phyloP scores from a whole-genome alignment of 345 rosid genomes.

The Aquilaria sinensis region DNA sequence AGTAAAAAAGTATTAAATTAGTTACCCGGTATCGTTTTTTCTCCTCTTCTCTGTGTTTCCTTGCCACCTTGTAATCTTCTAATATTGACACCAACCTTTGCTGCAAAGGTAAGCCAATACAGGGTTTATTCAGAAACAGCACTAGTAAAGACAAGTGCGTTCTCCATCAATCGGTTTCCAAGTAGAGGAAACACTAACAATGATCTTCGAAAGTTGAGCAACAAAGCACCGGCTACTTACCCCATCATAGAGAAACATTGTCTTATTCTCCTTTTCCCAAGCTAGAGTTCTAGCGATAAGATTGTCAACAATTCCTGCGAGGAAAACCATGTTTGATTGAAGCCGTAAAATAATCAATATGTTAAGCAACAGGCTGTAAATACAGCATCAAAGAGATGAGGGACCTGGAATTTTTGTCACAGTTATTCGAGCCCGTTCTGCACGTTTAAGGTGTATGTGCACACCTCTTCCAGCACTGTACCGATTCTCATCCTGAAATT shows the following conservation, averaged over 20 bases:
- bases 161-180: not conserved
- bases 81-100: conserved; percentile 71
- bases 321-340: conserved; percentile 9
- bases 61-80: conserved; percentile 79
- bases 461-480: conserved; percentile 92
- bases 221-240: conserved; percentile 34
- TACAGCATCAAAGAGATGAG: conserved; percentile 1
- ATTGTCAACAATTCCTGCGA: conserved; percentile 76
- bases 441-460: conserved; percentile 89
- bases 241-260: conserved; percentile 78
- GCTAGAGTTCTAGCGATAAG: conserved; percentile 64
- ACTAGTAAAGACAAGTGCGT: not conserved
- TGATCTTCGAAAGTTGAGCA: conserved; percentile 6
- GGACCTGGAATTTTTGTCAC: conserved; percentile 84
- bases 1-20: not conserved
- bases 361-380: not conserved
- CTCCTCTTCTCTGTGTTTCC: conserved; percentile 83
- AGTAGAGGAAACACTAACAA: not conserved
- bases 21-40: conserved; percentile 79
- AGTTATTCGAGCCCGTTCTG: conserved; percentile 83
- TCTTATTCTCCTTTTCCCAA: conserved; percentile 77
- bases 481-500: conserved; percentile 64
- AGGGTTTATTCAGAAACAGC: not conserved
- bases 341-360: conserved; percentile 1
- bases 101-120: conserved; percentile 28